Conservation (phyloP, 225 moss, liverwort and hornwort genomes). For the Thuidium tamariscinum region DNA sequence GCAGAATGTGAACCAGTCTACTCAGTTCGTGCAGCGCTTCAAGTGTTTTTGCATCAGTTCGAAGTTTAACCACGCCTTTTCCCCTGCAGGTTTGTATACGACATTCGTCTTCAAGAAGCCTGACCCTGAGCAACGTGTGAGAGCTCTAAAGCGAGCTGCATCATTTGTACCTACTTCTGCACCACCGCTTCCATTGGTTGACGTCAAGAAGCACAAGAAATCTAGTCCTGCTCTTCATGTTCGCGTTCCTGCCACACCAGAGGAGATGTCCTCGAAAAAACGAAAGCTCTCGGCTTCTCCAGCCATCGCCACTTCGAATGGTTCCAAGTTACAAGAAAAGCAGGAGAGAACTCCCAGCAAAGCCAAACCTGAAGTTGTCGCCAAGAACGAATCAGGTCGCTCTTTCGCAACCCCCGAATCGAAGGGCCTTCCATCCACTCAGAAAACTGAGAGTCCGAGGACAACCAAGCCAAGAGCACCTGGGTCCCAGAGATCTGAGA, state of each 20-base stretch:
- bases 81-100: constrained; percentile 62
- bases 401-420: background rate
- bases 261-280: constrained; percentile 20
- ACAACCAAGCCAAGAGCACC: background rate
- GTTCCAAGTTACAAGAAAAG: constrained; percentile 15
- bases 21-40: background rate
- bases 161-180: constrained; percentile 7
- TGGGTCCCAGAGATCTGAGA: constrained; percentile 1
- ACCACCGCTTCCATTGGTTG: constrained; percentile 8
- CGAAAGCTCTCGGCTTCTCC: constrained; percentile 6
- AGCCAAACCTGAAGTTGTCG: constrained; percentile 5
- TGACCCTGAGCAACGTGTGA: constrained; percentile 26
- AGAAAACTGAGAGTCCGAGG: constrained; percentile 5
- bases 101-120: constrained; percentile 82
- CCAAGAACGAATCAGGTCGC: constrained; percentile 1
- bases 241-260: background rate
- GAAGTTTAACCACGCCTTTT: background rate
- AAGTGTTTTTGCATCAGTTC: background rate
- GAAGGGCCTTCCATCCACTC: background rate
- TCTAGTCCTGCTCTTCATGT: constrained; percentile 11
- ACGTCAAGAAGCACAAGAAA: constrained; percentile 21
- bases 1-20: background rate
- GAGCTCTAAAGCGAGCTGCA: constrained; percentile 26
- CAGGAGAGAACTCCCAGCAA: constrained; percentile 6
- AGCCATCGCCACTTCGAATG: constrained; percentile 14